phyloP scores from a whole-genome alignment of 192 early-diverging fungal species.

The Coemansia sp. region DNA sequence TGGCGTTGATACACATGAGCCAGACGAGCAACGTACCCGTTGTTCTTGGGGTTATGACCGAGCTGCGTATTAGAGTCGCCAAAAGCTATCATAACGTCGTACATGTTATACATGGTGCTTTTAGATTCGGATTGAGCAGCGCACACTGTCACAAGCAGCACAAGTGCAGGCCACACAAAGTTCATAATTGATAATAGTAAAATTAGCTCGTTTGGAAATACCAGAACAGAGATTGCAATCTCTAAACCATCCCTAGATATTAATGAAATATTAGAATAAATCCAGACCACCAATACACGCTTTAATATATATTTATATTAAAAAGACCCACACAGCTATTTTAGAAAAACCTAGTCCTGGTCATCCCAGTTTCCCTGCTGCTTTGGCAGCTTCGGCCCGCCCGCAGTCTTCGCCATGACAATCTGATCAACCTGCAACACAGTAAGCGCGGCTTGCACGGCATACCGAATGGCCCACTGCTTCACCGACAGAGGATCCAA shows the following conservation, averaged over 20 bases:
- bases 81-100: constrained; percentile 31
- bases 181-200: neutral
- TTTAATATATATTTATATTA: no score
- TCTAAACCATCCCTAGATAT: no score
- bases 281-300: no score
- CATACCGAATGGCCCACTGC: constrained; percentile 85
- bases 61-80: constrained; percentile 43
- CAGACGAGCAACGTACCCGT: constrained; percentile 67
- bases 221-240: no score
- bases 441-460: constrained; percentile 89
- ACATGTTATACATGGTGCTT: constrained; percentile 5
- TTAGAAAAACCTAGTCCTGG: constrained; percentile 26
- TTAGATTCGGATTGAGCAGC: neutral
- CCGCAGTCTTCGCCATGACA: constrained; percentile 97
- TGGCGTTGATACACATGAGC: no score
- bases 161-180: neutral
- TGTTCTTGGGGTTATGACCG: constrained; percentile 19
- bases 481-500: constrained; percentile 82
- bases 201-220: no score
- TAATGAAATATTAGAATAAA: no score
- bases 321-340: no score
- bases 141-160: neutral
- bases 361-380: constrained; percentile 81
- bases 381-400: constrained; percentile 90
- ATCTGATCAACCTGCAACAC: constrained; percentile 97